Base-by-base conservation (phyloP, 345 rosid species). In the Firmiana major region DNA sequence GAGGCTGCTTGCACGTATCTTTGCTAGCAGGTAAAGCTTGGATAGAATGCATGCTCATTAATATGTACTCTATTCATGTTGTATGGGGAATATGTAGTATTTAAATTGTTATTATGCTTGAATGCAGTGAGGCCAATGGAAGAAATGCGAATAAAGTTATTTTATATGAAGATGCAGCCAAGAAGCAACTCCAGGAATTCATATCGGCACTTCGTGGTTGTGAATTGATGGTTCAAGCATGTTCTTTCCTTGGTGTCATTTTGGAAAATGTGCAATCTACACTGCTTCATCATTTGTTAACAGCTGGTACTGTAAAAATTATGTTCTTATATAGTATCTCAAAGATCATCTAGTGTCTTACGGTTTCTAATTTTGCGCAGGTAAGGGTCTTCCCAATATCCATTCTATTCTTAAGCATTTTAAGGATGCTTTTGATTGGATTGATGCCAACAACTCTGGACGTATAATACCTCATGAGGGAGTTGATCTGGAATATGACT, bases 371-470 rank as follows among this genome's bases (percentile, higher is more conserved):
- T 51, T 31, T 10, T 51, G 13, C 81, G 75, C 87, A 93, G 99
- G 97, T 77, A 81, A 86, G 81, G 87, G 89, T 86, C 89, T 90
- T 78, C 97, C 94, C 5, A 82, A 86, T 67, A 73, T 88, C 68
- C 78, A 79, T 85, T 74, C 92, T 77, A 80, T 83, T 79, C 86
- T 96, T 54, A 85, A 84, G 69, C 92, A 90, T 81, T 93, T 96
- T 80, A 93, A 96, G 85, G 91, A 87, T 82, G 98, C 93, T 55
- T 96, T 96, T 77, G 94, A 96, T 82, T 96, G 99, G 99, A 91
- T 74, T 59, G 99, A 92, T 86, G 99, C 99, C 74, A 76, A 88
- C 79, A 83, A 66, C 80, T 87, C 97, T 68, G 99, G 99, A 76
- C 97, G 98, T 58, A 76, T 96, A 78, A 84, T 92, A 86, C 98